Percentiles rank a stretch among this genome's conserved stretches.
Conservation (phyloP, 441 rosid species). For the Adansonia gregorii region DNA sequence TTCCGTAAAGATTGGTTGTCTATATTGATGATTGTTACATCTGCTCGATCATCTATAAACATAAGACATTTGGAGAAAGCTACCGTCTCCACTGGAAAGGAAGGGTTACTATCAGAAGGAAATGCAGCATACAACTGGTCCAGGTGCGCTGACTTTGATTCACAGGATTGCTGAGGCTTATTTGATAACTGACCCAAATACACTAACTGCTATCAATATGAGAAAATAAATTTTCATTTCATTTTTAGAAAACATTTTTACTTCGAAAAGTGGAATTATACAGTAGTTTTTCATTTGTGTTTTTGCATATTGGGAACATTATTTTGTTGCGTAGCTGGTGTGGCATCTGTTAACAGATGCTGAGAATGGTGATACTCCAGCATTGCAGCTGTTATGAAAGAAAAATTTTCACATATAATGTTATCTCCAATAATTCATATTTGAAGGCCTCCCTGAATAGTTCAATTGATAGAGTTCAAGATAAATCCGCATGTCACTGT, state of each 20-base stretch:
- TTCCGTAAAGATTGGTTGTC: conserved; percentile 97
- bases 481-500: not conserved
- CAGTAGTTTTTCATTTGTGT: not conserved
- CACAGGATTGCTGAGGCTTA: conserved; percentile 13
- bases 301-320: not conserved
- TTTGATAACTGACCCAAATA: conserved; percentile 4
- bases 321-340: not conserved
- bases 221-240: conserved; percentile 6
- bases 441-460: conserved; percentile 1
- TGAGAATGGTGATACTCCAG: not conserved
- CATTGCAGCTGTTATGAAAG: not conserved
- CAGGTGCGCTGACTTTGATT: conserved; percentile 55
- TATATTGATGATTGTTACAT: conserved; percentile 95
- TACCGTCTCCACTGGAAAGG: conserved; percentile 98
- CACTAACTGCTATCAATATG: not conserved
- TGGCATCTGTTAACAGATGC: conserved; percentile 8
- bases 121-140: conserved; percentile 99
- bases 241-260: conserved; percentile 2
- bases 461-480: conserved; percentile 9
- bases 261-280: not conserved
- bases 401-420: not conserved
- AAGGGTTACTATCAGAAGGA: conserved; percentile 99
- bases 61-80: conserved; percentile 99
- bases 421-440: not conserved
- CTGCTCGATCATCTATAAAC: conserved; percentile 93